Percentiles rank a stretch among this genome's conserved stretches.
Conservation (phyloP, 257 asterid species). For the Capsicum baccatum region DNA sequence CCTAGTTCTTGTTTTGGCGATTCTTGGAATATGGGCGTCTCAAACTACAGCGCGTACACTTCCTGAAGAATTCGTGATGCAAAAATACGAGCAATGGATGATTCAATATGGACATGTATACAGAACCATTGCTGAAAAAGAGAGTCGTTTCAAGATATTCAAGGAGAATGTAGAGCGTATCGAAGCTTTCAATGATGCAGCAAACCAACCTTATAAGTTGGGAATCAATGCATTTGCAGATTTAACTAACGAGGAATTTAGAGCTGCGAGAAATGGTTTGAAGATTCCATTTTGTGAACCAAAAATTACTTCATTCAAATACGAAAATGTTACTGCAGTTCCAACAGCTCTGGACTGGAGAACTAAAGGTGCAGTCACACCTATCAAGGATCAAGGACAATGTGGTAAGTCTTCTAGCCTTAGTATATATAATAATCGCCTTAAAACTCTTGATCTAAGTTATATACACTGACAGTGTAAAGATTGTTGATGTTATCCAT, state of each 20-base stretch:
- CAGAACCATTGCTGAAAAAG: slow-evolving; percentile 28
- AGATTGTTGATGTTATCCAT: no score
- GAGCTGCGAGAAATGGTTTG: slow-evolving; percentile 33
- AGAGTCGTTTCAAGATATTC: slow-evolving; percentile 35
- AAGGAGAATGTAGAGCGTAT: slow-evolving; percentile 28
- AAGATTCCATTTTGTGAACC: slow-evolving; percentile 1
- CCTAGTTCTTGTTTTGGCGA: slow-evolving; percentile 17
- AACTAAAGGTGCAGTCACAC: slow-evolving; percentile 38
- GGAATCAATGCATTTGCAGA: slow-evolving; percentile 37
- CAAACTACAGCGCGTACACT: neutral
- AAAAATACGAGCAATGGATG: slow-evolving; percentile 35
- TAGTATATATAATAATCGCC: no score
- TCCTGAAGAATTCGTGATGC: neutral
- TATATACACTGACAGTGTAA: no score
- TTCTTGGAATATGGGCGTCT: slow-evolving; percentile 23
- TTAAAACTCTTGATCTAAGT: no score
- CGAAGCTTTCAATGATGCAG: slow-evolving; percentile 31
- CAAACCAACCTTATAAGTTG: slow-evolving; percentile 28
- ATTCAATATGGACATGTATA: slow-evolving; percentile 31
- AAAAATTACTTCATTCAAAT: slow-evolving; percentile 27
- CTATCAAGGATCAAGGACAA: slow-evolving; percentile 40
- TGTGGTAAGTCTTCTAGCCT: slow-evolving; percentile 33
- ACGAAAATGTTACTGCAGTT: slow-evolving; percentile 32
- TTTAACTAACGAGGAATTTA: slow-evolving; percentile 36
- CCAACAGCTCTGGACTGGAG: slow-evolving; percentile 39